These are phyloP conservation scores for Coffea canephora DNA, from an alignment of 257 asterid genomes.

Conservation along the genomic window DNA sequence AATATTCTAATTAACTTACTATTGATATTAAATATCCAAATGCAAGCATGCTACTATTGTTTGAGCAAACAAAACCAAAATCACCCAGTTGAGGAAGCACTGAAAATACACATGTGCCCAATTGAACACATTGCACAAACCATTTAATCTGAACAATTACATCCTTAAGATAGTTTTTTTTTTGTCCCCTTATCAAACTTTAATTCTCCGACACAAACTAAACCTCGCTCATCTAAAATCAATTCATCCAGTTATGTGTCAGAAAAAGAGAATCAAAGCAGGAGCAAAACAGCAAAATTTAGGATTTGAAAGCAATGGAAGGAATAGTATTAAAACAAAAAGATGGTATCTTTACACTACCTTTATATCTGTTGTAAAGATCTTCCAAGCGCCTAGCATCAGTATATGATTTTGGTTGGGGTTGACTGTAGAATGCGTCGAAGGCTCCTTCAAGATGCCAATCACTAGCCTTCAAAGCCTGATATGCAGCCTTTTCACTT, in stretches of 20 bases:
- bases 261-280: not conserved
- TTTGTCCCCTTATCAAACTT: not conserved
- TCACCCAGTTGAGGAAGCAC: not conserved
- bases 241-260: not conserved
- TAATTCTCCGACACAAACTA: not conserved
- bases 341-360: slow-evolving; percentile 24
- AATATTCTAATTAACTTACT: not conserved
- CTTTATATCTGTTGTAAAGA: slow-evolving; percentile 92
- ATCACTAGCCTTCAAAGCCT: slow-evolving; percentile 83
- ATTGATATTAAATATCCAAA: not conserved
- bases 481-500: slow-evolving; percentile 91
- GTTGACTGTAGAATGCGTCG: slow-evolving; percentile 86
- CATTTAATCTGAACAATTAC: not conserved
- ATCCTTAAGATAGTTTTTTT: not conserved
- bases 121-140: not conserved
- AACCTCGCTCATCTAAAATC: not conserved
- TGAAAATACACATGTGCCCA: not conserved
- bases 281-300: not conserved
- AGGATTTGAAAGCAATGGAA: not conserved
- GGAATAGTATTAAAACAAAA: not conserved
- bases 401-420: slow-evolving; percentile 66
- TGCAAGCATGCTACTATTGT: not conserved
- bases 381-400: slow-evolving; percentile 91
- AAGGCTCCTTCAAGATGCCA: slow-evolving; percentile 99
- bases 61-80: slow-evolving; percentile 1